Evolutionary conservation across 2,329 filamentous ascomycete genomes (phyloP), one percentile per base, ranked within the genome.

Genomic region (Sporothrix schenckii): DNA sequence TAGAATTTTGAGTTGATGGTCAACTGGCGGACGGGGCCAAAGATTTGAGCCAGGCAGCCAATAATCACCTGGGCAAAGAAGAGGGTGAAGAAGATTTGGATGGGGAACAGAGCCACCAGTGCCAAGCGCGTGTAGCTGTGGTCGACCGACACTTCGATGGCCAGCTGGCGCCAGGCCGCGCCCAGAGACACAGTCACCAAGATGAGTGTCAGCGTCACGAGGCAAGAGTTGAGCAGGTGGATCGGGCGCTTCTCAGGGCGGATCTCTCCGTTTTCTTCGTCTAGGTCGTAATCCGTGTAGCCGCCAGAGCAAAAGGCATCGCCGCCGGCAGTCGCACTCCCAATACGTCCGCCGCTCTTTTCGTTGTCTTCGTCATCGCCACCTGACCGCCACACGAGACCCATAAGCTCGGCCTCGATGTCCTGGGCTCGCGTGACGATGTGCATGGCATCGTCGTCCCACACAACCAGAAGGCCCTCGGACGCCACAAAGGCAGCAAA

Each of bases 41-140:
- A 87, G 74, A 91, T 88, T 78, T 94, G 91, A 2, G 90, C 88
- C 76, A 93, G 79, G 77, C 89, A 92, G 72, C 91, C 91, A 67
- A 93, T 82, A 71, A 94, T 90, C 76, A 93, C 91, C 79, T 93
- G 91, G 27, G 85, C 89, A 77, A 94, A 93, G 82, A 94, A 92
- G 75, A 94, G 84, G 2, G 91, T 92, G 81, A 94, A 93, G 83
- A 93, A 93, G 71, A 93, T 83, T 77, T 93, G 90, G 44, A 93
- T 81, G 0, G 91, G 91, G 21, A 87, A 87, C 50, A 93, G 81
- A 2, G 83, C 83, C 13, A 92, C 77, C 72, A 94, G 87, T 1
- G 85, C 88, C 39, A 93, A 80, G 0, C 91, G 89, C 24, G 82
- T 79, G 76, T 86, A 92, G 72, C 80, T 84, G 52, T 83, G 80